A percentile compares a stretch with the other conserved stretches of the same genome.
These are phyloP conservation scores for Lactuca sativa DNA, from an alignment of 129 eudicot species.

Conservation along the genomic window DNA sequence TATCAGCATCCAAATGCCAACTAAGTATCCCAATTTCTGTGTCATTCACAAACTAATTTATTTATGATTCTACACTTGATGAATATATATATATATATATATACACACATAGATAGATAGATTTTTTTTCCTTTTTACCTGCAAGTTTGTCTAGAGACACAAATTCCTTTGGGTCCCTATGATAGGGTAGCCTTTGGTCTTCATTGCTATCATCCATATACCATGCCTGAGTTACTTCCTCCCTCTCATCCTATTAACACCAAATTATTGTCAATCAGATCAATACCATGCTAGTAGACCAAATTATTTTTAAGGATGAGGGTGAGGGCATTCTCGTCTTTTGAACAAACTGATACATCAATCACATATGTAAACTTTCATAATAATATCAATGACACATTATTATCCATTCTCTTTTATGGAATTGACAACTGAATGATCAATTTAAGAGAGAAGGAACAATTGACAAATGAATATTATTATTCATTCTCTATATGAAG, in stretches of 20 bases:
- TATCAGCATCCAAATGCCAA: slow-evolving; percentile 95
- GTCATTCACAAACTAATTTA: too few species aligned
- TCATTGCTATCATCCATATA: slow-evolving; percentile 90
- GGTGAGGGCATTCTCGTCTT: too few species aligned
- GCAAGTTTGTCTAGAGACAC: slow-evolving; percentile 81
- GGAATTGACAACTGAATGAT: neutral
- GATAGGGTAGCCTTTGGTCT: slow-evolving; percentile 97
- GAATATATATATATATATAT: too few species aligned
- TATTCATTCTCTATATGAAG: too few species aligned
- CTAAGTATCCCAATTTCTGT: slow-evolving; percentile 93
- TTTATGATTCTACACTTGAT: slow-evolving; percentile 1
- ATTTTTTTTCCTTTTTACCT: slow-evolving; percentile 34
- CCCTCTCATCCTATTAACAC: slow-evolving; percentile 62
- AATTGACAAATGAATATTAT: neutral
- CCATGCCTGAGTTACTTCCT: slow-evolving; percentile 95
- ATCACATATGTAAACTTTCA: neutral
- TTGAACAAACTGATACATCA: too few species aligned
- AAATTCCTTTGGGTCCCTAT: slow-evolving; percentile 76
- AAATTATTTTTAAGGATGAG: too few species aligned
- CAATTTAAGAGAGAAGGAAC: neutral
- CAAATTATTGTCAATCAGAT: slow-evolving; percentile 1
- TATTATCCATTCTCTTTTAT: neutral
- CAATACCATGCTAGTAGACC: too few species aligned
- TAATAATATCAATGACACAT: neutral
- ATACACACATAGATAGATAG: neutral